Conservation (phyloP, 1,284 basidiomycete species). For the Tylopilus sp. region DNA sequence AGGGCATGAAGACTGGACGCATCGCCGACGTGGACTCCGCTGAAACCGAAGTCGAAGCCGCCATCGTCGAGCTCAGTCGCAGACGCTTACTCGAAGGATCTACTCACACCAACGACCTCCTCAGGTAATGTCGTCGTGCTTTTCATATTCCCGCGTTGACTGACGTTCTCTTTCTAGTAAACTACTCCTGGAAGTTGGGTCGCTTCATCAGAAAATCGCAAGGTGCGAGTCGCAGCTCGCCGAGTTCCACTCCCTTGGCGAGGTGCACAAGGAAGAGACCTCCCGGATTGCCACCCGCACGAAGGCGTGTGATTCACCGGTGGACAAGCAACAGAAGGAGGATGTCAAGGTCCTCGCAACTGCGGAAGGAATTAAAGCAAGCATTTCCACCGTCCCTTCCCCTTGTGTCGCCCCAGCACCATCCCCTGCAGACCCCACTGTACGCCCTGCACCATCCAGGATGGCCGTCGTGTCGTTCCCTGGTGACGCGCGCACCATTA, state of each 20-base stretch:
- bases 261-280: constrained; percentile 10
- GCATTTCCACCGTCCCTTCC: neutral
- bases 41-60: constrained; percentile 15
- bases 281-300: constrained; percentile 1
- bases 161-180: constrained; percentile 11
- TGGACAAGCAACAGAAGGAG: constrained; percentile 12
- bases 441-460: neutral
- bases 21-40: constrained; percentile 8
- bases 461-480: constrained; percentile 21
- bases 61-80: constrained; percentile 11
- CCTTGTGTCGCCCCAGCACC: neutral
- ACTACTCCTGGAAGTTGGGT: constrained; percentile 12
- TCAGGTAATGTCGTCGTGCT: constrained; percentile 8
- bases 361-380: neutral
- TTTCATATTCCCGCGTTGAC: neutral
- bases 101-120: constrained; percentile 1
- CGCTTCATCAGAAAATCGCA: constrained; percentile 6
- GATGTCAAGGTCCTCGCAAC: constrained; percentile 1
- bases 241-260: constrained; percentile 1
- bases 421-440: neutral
- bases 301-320: constrained; percentile 5
- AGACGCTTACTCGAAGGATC: neutral
- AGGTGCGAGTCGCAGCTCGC: constrained; percentile 14
- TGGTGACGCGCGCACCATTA: constrained; percentile 26
- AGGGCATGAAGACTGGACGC: constrained; percentile 13